Evolutionary conservation across 176 grass and related monocot species (phyloP).

Genomic region (Microstegium vimineum): DNA sequence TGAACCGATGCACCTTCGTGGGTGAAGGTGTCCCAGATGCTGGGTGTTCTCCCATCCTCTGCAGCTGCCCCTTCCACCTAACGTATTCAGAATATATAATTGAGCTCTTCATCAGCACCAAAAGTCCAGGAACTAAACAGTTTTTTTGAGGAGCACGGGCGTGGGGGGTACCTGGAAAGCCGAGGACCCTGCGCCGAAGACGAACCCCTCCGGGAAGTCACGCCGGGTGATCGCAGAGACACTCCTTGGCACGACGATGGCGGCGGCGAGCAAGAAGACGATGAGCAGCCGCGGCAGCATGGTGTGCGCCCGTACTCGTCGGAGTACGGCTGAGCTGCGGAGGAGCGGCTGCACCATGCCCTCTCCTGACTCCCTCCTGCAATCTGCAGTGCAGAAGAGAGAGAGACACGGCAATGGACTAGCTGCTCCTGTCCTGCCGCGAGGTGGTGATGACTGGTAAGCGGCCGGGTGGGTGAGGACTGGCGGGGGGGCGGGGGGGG

Average conservation of each 20-base stretch:
- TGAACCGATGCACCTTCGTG: slow-evolving; percentile 34
- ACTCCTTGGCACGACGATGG: background rate
- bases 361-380: too few species aligned
- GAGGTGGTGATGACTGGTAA: background rate
- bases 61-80: slow-evolving; percentile 65
- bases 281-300: background rate
- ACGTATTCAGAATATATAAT: background rate
- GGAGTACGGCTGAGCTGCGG: background rate
- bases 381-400: background rate
- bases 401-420: background rate
- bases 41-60: slow-evolving; percentile 59
- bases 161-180: slow-evolving; percentile 37
- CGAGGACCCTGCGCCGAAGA: slow-evolving; percentile 43
- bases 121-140: background rate
- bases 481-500: too few species aligned
- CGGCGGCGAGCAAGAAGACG: background rate
- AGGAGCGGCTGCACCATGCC: background rate
- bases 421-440: background rate
- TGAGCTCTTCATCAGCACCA: background rate
- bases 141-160: background rate
- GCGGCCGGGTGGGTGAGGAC: background rate
- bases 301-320: background rate
- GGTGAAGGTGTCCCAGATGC: slow-evolving; percentile 60
- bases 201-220: slow-evolving; percentile 40
- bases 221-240: slow-evolving; percentile 23